Conservation (phyloP, 495 filamentous ascomycete genomes). For the Trichoderma virens region DNA sequence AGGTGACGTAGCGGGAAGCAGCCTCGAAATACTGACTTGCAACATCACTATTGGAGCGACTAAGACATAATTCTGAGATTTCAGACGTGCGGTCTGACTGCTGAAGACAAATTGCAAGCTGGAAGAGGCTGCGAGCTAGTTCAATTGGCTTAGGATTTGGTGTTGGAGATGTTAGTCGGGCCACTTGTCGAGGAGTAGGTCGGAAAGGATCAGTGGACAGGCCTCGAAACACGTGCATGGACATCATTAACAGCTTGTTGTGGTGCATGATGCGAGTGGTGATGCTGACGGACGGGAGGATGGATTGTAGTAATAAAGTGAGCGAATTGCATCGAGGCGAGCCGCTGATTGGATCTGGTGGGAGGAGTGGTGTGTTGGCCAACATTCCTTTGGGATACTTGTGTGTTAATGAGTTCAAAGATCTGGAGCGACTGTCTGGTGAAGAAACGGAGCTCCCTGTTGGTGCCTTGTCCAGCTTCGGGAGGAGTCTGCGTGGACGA, state of each 20-base stretch:
- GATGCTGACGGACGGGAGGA: constrained; percentile 1
- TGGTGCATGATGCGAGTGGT: constrained; percentile 3
- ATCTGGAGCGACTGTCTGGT: not conserved
- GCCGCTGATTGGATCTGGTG: not conserved
- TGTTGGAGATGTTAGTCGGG: not conserved
- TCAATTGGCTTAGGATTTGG: constrained; percentile 18
- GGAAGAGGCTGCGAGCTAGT: constrained; percentile 20
- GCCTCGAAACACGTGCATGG: not conserved
- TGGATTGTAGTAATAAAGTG: constrained; percentile 6
- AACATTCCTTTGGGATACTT: too few relatives aligned
- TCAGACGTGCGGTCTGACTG: constrained; percentile 14
- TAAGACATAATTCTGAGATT: constrained; percentile 11
- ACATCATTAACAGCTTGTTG: not conserved
- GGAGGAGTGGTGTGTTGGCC: not conserved
- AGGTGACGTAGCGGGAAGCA: constrained; percentile 21
- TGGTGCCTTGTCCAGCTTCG: not conserved
- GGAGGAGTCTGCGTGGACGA: not conserved
- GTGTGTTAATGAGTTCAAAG: too few relatives aligned
- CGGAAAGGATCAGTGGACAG: not conserved
- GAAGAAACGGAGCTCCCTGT: not conserved
- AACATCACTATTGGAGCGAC: constrained; percentile 12
- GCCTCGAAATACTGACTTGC: constrained; percentile 18
- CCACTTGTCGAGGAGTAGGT: not conserved
- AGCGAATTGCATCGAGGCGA: not conserved
- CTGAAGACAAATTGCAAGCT: constrained; percentile 26